These are phyloP conservation scores for Fagopyrum homotropicum DNA, from an alignment of 148 eudicot species.

Conservation along the genomic window DNA sequence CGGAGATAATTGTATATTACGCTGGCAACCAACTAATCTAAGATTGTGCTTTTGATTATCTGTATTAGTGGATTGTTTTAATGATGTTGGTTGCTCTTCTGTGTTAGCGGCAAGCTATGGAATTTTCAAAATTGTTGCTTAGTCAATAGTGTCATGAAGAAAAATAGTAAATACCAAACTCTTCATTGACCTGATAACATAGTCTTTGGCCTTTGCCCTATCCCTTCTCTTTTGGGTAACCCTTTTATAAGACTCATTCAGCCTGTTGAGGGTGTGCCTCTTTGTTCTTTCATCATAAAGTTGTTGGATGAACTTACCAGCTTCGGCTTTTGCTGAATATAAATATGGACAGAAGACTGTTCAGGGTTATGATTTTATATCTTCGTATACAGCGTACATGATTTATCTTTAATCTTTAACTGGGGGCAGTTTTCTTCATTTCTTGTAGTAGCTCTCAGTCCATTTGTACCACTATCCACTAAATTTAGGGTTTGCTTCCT, in stretches of 20 bases:
- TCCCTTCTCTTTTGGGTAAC: not conserved
- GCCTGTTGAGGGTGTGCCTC: not conserved
- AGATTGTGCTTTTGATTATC: not conserved
- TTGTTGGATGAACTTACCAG: not conserved
- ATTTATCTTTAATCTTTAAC: not conserved
- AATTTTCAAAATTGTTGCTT: not conserved
- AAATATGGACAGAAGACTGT: not conserved
- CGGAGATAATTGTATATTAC: not conserved
- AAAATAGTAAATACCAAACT: not conserved
- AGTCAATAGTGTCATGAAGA: not conserved
- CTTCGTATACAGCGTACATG: not conserved
- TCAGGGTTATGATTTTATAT: not conserved
- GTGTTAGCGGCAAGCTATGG: not conserved
- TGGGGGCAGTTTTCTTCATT: not conserved
- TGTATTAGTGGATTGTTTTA: not conserved
- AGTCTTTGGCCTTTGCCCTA: not conserved
- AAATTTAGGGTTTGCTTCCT: not conserved
- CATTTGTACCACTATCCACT: not conserved
- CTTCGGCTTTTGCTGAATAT: not conserved
- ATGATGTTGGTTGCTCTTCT: not conserved
- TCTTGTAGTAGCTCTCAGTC: not conserved
- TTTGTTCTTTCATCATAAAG: not conserved
- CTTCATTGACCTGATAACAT: not conserved
- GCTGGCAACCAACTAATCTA: too few species aligned
- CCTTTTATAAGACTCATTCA: not conserved